Evolutionary conservation across 2,329 filamentous ascomycete species (phyloP).

Genomic region (Onygena corvina): DNA sequence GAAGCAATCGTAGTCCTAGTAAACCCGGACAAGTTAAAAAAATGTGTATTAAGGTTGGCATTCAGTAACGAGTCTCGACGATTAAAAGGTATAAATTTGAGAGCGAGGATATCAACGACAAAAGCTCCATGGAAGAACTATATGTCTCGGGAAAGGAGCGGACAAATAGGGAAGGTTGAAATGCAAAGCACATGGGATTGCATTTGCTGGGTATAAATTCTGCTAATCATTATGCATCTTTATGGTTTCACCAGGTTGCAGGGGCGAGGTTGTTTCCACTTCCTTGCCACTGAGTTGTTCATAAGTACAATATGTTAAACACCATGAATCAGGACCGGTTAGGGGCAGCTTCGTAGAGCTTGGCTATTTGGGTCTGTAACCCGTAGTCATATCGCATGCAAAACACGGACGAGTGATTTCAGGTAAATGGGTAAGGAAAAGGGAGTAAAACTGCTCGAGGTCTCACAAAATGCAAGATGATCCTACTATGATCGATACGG

Average conservation of each 20-base stretch:
- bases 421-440: not conserved
- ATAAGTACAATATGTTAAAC: not conserved
- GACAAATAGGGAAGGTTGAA: slow-evolving; percentile 1
- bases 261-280: not conserved
- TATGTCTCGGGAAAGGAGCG: not conserved
- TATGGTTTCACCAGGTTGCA: not conserved
- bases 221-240: not conserved
- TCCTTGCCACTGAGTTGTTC: not conserved
- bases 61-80: not conserved
- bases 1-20: slow-evolving; percentile 56
- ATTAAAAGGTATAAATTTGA: not conserved
- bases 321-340: not conserved
- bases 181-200: not conserved
- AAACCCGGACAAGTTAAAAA: slow-evolving; percentile 11
- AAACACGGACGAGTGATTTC: slow-evolving; percentile 10
- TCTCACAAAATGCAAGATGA: slow-evolving; percentile 72
- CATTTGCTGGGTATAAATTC: slow-evolving; percentile 2
- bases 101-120: slow-evolving; percentile 3
- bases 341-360: too few species aligned
- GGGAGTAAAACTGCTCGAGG: not conserved
- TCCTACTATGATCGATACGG: slow-evolving; percentile 33
- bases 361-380: too few species aligned
- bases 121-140: not conserved
- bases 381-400: too few species aligned
- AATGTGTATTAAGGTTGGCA: not conserved